Conservation (phyloP, 2,329 filamentous ascomycete species). For the Diaporthe batatas region DNA sequence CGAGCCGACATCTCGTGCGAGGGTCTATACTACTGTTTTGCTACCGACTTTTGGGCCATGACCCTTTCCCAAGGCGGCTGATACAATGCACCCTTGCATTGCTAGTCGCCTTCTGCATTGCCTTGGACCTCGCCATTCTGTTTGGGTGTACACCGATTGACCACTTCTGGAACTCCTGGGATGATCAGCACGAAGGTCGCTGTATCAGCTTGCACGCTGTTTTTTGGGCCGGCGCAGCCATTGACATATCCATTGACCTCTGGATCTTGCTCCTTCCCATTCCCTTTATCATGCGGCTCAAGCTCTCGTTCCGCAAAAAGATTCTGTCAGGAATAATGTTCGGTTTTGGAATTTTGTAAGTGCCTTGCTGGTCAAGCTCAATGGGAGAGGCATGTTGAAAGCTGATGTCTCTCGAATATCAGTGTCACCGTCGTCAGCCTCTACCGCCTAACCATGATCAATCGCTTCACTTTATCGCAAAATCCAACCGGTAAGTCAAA, state of each 20-base stretch:
- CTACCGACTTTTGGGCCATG: slow-evolving; percentile 10
- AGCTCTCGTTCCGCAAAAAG: slow-evolving; percentile 15
- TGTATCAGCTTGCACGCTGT: slow-evolving; percentile 13
- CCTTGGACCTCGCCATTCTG: not conserved
- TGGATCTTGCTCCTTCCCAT: slow-evolving; percentile 24
- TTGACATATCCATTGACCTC: slow-evolving; percentile 14
- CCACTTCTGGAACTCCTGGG: slow-evolving; percentile 16
- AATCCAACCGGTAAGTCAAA: slow-evolving; percentile 32
- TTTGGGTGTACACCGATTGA: slow-evolving; percentile 6
- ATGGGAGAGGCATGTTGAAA: no score
- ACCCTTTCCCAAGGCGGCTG: not conserved
- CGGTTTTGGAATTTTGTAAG: slow-evolving; percentile 18
- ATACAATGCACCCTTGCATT: not conserved
- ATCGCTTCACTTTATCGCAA: slow-evolving; percentile 11
- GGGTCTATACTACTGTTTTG: slow-evolving; percentile 18
- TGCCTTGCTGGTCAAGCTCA: not conserved
- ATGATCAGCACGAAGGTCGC: not conserved
- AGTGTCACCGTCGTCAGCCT: slow-evolving; percentile 29
- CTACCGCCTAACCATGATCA: slow-evolving; percentile 26
- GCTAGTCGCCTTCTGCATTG: not conserved
- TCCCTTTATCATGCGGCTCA: slow-evolving; percentile 10
- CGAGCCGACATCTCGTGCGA: slow-evolving; percentile 9
- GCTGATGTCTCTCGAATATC: not conserved
- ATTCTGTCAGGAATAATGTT: slow-evolving; percentile 20
- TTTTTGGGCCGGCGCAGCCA: slow-evolving; percentile 23